Base-by-base conservation (phyloP, 2,329 filamentous ascomycete genomes). In the Nectriaceae sp. region DNA sequence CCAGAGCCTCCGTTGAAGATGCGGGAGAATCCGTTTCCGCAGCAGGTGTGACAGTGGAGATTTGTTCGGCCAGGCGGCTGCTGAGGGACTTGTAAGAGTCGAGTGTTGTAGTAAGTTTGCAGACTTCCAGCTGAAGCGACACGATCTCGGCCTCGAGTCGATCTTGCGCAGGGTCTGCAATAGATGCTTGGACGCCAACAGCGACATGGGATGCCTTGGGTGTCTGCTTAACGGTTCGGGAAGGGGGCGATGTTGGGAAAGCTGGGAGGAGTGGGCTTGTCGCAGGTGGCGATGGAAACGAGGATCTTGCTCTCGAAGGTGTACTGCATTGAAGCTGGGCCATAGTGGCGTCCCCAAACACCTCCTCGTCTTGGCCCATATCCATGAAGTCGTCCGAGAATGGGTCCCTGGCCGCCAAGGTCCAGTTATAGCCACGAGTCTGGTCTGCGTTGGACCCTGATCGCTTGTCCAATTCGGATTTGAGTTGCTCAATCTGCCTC, bases 231-330 rank as follows among this genome's bases (percentile, higher is more conserved):
- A 36, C 50, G 3, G 50, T 38, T 6, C 5, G 5, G 33, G 16
- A 11, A 8, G 22, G 47, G 4, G 46, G 55, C 35, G 68, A 72
- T 35, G 61, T 70, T 0, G 78, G 77, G 2, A 75, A 74, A 0
- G 60, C 49, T 50, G 54, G 63, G 0, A 67, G 50, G 0, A 66
- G 55, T 1, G 77, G 76, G 36, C 80, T 83, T 0, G 80, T 83
- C 3, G 75, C 72, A 1, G 80, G 80, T 0, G 80, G 80, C 0
- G 79, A 80, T 4, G 75, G 75, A 53, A 83, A 82, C 0, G 78
- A 80, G n/a, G 65, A 61, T 38, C 66, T 62, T 36, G 66, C 62
- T 15, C 68, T 60, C 2, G 73, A 72, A 0, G 80, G 80, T 3
- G 80, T 83, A 61, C 80, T 77, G 56, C 74, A 76, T 6, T 71